These are phyloP conservation scores for Barnettozyma pratensis DNA, from an alignment of 805 yeast species.

Conservation along the genomic window DNA sequence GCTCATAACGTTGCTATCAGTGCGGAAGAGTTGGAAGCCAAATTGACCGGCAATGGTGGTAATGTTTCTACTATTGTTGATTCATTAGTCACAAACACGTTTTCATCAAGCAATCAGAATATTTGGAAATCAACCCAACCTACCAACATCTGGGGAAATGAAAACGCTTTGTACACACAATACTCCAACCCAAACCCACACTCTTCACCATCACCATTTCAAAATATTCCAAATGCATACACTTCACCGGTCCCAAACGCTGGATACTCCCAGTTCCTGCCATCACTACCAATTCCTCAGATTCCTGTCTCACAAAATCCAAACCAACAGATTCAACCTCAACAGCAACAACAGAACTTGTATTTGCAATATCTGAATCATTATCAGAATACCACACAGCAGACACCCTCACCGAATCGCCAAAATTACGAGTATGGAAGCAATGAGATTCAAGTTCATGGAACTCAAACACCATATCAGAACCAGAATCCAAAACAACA, in stretches of 20 bases:
- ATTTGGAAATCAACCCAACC: conserved; percentile 2
- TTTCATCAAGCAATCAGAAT: not conserved
- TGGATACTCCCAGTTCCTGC: not conserved
- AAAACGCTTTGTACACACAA: not conserved
- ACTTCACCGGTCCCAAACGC: not conserved
- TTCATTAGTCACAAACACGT: conserved; percentile 1
- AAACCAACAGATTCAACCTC: not conserved
- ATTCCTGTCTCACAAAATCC: not conserved
- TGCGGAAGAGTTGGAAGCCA: conserved; percentile 12
- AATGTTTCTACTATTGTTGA: conserved; percentile 1
- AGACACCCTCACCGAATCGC: not conserved
- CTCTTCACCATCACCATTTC: not conserved
- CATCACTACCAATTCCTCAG: not conserved
- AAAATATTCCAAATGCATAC: not conserved
- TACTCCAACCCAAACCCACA: not conserved
- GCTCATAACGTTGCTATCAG: not conserved
- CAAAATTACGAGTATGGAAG: not conserved
- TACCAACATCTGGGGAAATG: conserved; percentile 1
- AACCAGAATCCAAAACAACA: too few relatives aligned
- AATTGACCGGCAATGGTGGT: not conserved
- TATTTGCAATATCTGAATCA: conserved; percentile 4
- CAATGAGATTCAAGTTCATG: conserved; percentile 7
- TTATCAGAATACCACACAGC: conserved; percentile 2
- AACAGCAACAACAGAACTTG: conserved; percentile 1
- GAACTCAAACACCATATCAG: conserved; percentile 5